Evolutionary conservation across 805 yeast species (phyloP), one percentile per base, ranked within the genome.

Genomic region (Zygotorulaspora danielsina): DNA sequence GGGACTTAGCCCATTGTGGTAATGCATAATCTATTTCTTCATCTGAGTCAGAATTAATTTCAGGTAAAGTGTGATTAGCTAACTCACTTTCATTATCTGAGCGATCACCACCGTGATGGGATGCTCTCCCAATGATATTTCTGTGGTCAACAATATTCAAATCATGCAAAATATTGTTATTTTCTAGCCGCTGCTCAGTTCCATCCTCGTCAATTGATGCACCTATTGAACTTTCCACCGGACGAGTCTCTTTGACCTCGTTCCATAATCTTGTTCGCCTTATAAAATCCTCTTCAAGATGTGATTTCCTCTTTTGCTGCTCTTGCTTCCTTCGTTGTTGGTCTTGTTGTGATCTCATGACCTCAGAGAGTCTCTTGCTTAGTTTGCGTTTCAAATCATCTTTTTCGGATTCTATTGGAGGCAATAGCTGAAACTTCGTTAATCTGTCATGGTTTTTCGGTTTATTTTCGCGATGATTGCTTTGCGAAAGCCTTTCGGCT

Each of bases 1-100:
- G 81, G 2, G 82, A 71, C 40, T 70, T 66, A 2, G 84, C 85
- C 86, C 86, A 80, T 29, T 72, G 72, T 29, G 71, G 71, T 30
- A 78, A 59, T 11, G 72, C 71, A 12, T 67, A 68, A 10, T 69
- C 77, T 34, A 72, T 78, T 13, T 54, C 58, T 38, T 73, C 78
- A 20, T 77, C 83, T 9, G 79, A 73, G 45, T 72, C 76, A 0
- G 75, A 70, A 31, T 59, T 62, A 8, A 72, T 73, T 28, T 72
- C 76, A 2, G 78, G 77, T 18, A 72, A 51, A 4, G 61, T 49
- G 6, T 46, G 53, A 28, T 61, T 52, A n/a, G 44, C 43, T 11
- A 39, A 38, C 9, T 43, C 32, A 19, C 29, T 32, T 17, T 31
- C 34, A 10, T 29, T 32, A 8, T 29, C 32, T n/a, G 18, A 13